These are phyloP conservation scores for Phycomyces nitens DNA, from an alignment of 192 early-diverging fungal species.

Conservation along the genomic window DNA sequence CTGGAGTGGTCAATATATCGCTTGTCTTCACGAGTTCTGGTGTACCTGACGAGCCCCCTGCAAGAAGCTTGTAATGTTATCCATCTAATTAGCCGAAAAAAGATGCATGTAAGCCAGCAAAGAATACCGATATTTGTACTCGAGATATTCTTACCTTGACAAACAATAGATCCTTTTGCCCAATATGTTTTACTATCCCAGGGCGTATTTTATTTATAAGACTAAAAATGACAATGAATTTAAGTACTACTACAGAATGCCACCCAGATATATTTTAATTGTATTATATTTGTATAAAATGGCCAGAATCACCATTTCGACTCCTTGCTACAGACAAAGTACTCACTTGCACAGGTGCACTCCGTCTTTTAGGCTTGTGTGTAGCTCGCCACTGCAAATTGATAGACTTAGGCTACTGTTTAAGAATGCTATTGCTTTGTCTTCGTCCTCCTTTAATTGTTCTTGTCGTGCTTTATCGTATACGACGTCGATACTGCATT, in stretches of 20 bases:
- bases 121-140: neutral
- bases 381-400: neutral
- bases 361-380: constrained; percentile 2
- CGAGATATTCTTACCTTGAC: constrained; percentile 5
- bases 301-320: no score
- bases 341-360: constrained; percentile 13
- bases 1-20: neutral
- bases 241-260: no score
- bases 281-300: no score
- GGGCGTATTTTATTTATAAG: constrained; percentile 9
- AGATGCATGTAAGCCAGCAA: neutral
- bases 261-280: no score
- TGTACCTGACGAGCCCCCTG: constrained; percentile 14
- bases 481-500: neutral
- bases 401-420: neutral
- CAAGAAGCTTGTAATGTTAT: constrained; percentile 13
- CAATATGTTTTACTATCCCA: constrained; percentile 10
- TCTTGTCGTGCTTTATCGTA: constrained; percentile 6
- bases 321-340: neutral
- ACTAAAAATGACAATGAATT: neutral
- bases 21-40: neutral
- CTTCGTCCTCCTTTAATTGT: constrained; percentile 5
- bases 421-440: constrained; percentile 3
- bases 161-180: constrained; percentile 9
- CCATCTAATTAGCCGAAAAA: constrained; percentile 6